Percentiles rank a stretch among this genome's conserved stretches.
These are phyloP conservation scores for Xylaria sp. DNA, from an alignment of 2,329 filamentous ascomycete species.

Conservation along the genomic window DNA sequence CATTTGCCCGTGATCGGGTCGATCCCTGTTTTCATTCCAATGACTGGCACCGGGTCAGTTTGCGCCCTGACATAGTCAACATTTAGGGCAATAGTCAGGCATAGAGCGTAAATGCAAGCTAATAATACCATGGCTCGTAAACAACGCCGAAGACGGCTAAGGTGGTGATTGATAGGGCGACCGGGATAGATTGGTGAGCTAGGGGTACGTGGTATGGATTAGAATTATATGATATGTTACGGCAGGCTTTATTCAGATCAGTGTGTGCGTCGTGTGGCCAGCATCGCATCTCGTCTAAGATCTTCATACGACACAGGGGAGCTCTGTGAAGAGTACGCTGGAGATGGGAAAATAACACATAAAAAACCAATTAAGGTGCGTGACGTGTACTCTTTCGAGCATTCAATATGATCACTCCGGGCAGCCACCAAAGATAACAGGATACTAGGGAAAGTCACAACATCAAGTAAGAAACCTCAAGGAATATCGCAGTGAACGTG, in stretches of 20 bases:
- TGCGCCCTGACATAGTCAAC: slow-evolving; percentile 14
- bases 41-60: slow-evolving; percentile 30
- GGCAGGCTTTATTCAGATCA: background rate
- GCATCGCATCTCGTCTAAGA: background rate
- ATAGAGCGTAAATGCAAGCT: slow-evolving; percentile 7
- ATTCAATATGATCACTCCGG: no score
- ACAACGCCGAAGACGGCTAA: background rate
- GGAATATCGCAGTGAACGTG: background rate
- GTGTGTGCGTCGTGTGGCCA: background rate
- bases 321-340: no score
- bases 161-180: background rate
- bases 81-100: slow-evolving; percentile 7
- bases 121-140: slow-evolving; percentile 4
- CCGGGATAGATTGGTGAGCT: background rate
- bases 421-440: no score
- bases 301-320: no score
- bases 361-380: no score
- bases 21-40: slow-evolving; percentile 37
- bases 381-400: no score
- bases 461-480: no score
- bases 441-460: no score
- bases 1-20: slow-evolving; percentile 44
- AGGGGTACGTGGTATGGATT: background rate
- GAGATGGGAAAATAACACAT: no score
- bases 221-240: background rate